A percentile compares a stretch with the other conserved stretches of the same genome.
phyloP scores from a whole-genome alignment of 2,329 filamentous ascomycete species.

The Diatrype stigma region DNA sequence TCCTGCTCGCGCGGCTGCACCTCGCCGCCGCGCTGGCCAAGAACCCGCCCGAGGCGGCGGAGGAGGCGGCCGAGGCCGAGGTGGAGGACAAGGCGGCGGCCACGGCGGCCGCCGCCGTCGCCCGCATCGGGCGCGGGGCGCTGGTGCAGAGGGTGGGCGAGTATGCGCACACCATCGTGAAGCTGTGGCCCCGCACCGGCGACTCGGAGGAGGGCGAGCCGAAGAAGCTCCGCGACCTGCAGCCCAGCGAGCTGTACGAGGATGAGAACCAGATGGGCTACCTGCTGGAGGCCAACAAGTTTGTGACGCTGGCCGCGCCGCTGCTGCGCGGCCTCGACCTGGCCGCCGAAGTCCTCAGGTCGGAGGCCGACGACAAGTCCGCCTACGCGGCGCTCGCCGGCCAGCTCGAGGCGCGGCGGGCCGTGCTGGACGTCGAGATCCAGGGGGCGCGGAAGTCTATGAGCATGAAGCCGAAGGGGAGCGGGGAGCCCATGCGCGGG shows the following conservation, averaged over 20 bases:
- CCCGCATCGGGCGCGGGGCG: no score
- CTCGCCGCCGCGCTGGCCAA: conserved; percentile 37
- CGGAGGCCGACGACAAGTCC: conserved; percentile 38
- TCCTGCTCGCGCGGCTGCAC: conserved; percentile 38
- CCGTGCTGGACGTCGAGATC: conserved; percentile 34
- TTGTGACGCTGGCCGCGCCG: conserved; percentile 31
- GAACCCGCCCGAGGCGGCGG: conserved; percentile 12
- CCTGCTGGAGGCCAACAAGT: conserved; percentile 30
- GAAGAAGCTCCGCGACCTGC: conserved; percentile 32
- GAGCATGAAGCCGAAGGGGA: conserved; percentile 10
- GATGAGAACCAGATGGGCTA: conserved; percentile 25
- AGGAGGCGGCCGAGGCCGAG: conserved; percentile 22
- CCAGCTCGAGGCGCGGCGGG: conserved; percentile 37
- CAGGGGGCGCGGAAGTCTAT: conserved; percentile 22
- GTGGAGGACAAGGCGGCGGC: conserved; percentile 18
- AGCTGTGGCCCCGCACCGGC: conserved; percentile 42
- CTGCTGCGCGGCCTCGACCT: conserved; percentile 41
- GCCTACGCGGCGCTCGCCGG: conserved; percentile 29
- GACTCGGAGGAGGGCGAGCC: conserved; percentile 29
- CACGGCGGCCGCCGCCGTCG: no score
- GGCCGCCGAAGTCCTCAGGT: conserved; percentile 39
- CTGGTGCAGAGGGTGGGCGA: conserved; percentile 31
- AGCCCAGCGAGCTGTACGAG: conserved; percentile 29
- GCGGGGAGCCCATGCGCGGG: conserved; percentile 23
- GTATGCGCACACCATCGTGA: conserved; percentile 33